Conservation (phyloP, 2,329 filamentous ascomycete genomes). For the Verticillium tricorpus region DNA sequence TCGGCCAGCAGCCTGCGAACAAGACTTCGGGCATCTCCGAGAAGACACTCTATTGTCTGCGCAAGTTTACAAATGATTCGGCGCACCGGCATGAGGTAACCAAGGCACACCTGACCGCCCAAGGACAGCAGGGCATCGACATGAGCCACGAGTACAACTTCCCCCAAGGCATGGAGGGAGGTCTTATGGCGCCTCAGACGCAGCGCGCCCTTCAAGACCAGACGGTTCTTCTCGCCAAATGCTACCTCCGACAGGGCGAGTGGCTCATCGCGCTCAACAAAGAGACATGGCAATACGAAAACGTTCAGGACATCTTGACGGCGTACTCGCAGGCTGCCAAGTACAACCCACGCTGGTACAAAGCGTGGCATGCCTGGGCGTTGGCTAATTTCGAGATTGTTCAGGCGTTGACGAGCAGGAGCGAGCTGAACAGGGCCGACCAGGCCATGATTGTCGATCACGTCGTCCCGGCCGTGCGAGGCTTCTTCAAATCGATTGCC, state of each 20-base stretch:
- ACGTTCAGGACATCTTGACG: slow-evolving; percentile 82
- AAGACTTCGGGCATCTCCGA: slow-evolving; percentile 41
- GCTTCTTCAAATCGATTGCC: slow-evolving; percentile 97
- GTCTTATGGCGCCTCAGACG: slow-evolving; percentile 38
- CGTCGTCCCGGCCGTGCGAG: slow-evolving; percentile 89
- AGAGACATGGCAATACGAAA: slow-evolving; percentile 82
- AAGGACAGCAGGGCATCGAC: slow-evolving; percentile 41
- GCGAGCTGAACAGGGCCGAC: slow-evolving; percentile 37
- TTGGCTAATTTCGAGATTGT: slow-evolving; percentile 98
- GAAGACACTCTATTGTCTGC: slow-evolving; percentile 54
- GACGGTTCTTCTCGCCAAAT: slow-evolving; percentile 79
- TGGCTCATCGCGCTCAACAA: slow-evolving; percentile 86
- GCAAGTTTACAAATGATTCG: slow-evolving; percentile 57
- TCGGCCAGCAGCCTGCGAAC: slow-evolving; percentile 57
- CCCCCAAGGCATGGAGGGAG: slow-evolving; percentile 38
- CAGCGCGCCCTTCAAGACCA: slow-evolving; percentile 55
- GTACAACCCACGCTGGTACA: slow-evolving; percentile 95
- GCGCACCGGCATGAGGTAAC: slow-evolving; percentile 50
- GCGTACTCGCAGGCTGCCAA: slow-evolving; percentile 89
- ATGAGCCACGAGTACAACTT: slow-evolving; percentile 44
- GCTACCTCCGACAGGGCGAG: slow-evolving; percentile 92
- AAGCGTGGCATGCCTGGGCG: slow-evolving; percentile 99
- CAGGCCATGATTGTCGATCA: slow-evolving; percentile 73
- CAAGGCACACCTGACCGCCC: slow-evolving; percentile 43
- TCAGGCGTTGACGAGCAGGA: slow-evolving; percentile 63